A percentile compares a stretch with the other conserved stretches of the same genome.
Evolutionary conservation across 805 yeast species (phyloP).

Genomic region (Teunomyces panamensis): DNA sequence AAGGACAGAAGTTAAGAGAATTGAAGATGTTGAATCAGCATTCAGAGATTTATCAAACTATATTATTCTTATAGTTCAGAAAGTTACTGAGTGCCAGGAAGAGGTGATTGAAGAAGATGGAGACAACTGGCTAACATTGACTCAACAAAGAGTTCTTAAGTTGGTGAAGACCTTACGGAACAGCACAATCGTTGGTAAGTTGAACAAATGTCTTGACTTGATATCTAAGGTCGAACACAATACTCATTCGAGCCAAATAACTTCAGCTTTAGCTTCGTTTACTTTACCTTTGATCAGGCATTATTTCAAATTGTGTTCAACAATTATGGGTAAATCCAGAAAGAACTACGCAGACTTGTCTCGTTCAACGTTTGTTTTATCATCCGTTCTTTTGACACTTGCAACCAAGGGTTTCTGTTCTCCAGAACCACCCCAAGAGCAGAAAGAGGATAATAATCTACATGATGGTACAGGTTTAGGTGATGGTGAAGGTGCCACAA

Average conservation of each 20-base stretch:
- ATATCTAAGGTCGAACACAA: constrained; percentile 39
- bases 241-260: constrained; percentile 30
- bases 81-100: constrained; percentile 38
- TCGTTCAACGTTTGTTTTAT: constrained; percentile 59
- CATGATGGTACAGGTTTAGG: constrained; percentile 92
- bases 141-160: constrained; percentile 45
- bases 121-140: constrained; percentile 63
- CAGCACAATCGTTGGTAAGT: constrained; percentile 29
- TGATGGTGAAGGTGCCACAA: constrained; percentile 84
- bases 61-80: constrained; percentile 68
- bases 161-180: constrained; percentile 44
- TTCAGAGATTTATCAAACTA: constrained; percentile 55
- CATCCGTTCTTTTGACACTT: constrained; percentile 54
- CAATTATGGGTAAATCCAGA: constrained; percentile 44
- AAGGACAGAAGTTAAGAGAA: not conserved
- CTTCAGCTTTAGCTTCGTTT: constrained; percentile 50
- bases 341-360: constrained; percentile 52
- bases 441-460: constrained; percentile 56
- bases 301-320: constrained; percentile 49
- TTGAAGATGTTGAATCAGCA: constrained; percentile 42
- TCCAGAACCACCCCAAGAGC: constrained; percentile 74
- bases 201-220: constrained; percentile 32
- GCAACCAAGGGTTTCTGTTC: constrained; percentile 88
- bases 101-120: constrained; percentile 38
- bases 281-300: constrained; percentile 62